Conservation (phyloP, 306 rosid species). For the Sicyos baderoa region DNA sequence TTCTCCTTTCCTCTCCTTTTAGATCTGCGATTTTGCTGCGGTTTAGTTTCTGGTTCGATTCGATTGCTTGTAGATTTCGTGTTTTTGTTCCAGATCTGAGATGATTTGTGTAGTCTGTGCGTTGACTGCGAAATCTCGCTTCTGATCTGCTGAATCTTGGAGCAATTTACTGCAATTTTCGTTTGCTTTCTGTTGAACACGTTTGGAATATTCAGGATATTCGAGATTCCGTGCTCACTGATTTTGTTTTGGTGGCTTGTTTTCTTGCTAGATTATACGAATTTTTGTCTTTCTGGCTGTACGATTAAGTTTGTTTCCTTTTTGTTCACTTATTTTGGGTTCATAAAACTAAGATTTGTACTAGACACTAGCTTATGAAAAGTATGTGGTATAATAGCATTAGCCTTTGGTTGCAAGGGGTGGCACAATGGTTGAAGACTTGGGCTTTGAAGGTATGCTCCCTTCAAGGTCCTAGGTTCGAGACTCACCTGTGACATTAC, state of each 20-base stretch:
- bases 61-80: not conserved
- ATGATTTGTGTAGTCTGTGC: conserved; percentile 14
- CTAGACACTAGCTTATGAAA: not conserved
- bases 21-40: not conserved
- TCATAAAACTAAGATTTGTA: not conserved
- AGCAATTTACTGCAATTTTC: not conserved
- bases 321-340: not conserved
- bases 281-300: not conserved
- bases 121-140: conserved; percentile 5
- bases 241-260: not conserved
- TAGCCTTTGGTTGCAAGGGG: no score
- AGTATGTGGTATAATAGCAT: conserved; percentile 12
- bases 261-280: not conserved
- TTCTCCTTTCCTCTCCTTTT: not conserved
- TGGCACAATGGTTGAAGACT: no score
- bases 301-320: not conserved
- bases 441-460: no score
- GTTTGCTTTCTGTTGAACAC: not conserved
- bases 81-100: conserved; percentile 24
- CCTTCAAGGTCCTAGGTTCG: no score
- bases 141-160: conserved; percentile 4
- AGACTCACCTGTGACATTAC: no score
- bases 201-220: not conserved
- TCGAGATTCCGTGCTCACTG: not conserved
- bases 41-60: not conserved